A percentile compares a stretch with the other conserved stretches of the same genome.
Conservation (phyloP, 2,329 filamentous ascomycete genomes). For the Fusarium sarcochroum region DNA sequence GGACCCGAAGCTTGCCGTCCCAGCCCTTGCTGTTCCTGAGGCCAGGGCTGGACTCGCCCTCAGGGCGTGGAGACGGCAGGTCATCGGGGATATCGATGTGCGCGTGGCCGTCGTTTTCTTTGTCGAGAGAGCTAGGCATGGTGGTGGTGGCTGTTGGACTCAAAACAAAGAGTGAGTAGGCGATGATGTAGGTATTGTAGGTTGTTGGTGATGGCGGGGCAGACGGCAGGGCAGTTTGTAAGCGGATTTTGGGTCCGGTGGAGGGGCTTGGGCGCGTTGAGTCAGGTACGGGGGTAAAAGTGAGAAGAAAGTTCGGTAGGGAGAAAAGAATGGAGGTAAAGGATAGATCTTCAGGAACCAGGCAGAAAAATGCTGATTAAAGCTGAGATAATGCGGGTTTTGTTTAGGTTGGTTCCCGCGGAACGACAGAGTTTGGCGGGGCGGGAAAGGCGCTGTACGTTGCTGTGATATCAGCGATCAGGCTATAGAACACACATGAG, state of each 20-base stretch:
- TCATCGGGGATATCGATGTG: slow-evolving; percentile 67
- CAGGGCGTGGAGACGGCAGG: slow-evolving; percentile 55
- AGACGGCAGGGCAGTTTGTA: slow-evolving; percentile 29
- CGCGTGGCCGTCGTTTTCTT: slow-evolving; percentile 54
- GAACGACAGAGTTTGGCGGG: slow-evolving; percentile 18
- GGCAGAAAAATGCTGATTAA: slow-evolving; percentile 20
- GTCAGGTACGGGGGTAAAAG: not conserved
- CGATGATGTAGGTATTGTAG: slow-evolving; percentile 32
- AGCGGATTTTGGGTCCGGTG: slow-evolving; percentile 16
- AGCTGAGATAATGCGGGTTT: slow-evolving; percentile 19
- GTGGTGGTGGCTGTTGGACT: slow-evolving; percentile 15
- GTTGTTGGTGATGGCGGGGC: slow-evolving; percentile 31
- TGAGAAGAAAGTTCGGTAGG: not conserved
- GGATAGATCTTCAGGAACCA: slow-evolving; percentile 15
- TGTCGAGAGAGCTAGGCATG: slow-evolving; percentile 60
- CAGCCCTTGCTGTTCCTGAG: slow-evolving; percentile 77
- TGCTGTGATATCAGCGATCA: slow-evolving; percentile 34
- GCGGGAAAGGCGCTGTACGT: slow-evolving; percentile 23
- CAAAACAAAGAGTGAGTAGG: slow-evolving; percentile 10
- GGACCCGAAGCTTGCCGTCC: slow-evolving; percentile 86
- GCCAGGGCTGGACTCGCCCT: slow-evolving; percentile 62
- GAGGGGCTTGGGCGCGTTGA: not conserved
- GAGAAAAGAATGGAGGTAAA: not conserved
- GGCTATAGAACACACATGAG: slow-evolving; percentile 19
- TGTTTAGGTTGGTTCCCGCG: slow-evolving; percentile 26